phyloP scores from a whole-genome alignment of 2,329 filamentous ascomycete species.

The Lachnellula hyalina region DNA sequence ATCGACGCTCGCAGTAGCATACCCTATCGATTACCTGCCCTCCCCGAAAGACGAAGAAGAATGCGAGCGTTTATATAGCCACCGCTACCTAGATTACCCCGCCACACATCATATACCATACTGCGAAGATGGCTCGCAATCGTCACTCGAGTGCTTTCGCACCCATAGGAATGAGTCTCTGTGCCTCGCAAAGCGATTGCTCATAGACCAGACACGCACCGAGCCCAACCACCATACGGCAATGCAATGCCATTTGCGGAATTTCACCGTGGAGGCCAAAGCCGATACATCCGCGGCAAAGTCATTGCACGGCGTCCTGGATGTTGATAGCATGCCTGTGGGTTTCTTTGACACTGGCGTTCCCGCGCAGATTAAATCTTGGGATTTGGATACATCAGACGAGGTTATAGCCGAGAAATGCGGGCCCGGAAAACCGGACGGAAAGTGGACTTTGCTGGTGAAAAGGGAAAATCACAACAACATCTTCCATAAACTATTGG shows the following conservation, averaged over 20 bases:
- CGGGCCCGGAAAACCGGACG: slow-evolving; percentile 9
- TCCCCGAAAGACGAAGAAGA: slow-evolving; percentile 1
- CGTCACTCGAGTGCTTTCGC: slow-evolving; percentile 9
- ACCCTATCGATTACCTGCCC: slow-evolving; percentile 6
- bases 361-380: slow-evolving; percentile 14
- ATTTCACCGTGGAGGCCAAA: slow-evolving; percentile 7
- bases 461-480: slow-evolving; percentile 27
- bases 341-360: slow-evolving; percentile 27
- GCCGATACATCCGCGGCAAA: slow-evolving; percentile 2
- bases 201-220: slow-evolving; percentile 3
- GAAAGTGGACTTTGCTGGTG: slow-evolving; percentile 23
- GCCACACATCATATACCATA: slow-evolving; percentile 12
- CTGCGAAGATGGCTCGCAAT: slow-evolving; percentile 7
- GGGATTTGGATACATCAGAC: slow-evolving; percentile 10
- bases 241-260: slow-evolving; percentile 15
- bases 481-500: slow-evolving; percentile 29
- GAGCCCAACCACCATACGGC: slow-evolving; percentile 6
- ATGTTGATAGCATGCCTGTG: slow-evolving; percentile 11
- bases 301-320: slow-evolving; percentile 13
- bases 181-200: slow-evolving; percentile 15
- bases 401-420: not conserved
- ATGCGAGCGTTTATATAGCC: slow-evolving; percentile 6
- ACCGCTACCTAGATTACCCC: slow-evolving; percentile 6
- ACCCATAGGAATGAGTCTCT: slow-evolving; percentile 11
- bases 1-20: not conserved